These are phyloP conservation scores for Podospora didyma DNA, from an alignment of 495 filamentous ascomycete genomes.

Conservation along the genomic window DNA sequence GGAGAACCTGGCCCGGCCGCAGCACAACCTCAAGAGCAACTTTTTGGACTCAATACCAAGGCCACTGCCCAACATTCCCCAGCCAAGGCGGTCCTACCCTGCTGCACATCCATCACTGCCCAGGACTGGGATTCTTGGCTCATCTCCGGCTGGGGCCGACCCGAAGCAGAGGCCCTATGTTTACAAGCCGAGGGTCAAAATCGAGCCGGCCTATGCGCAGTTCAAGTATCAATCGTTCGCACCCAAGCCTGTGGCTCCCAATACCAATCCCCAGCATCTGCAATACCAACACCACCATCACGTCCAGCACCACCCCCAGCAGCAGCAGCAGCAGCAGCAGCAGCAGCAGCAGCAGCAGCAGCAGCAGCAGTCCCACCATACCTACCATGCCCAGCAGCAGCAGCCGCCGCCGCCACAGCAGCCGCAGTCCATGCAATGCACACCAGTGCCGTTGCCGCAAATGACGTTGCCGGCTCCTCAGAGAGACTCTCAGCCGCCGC, in stretches of 20 bases:
- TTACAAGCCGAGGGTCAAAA: slow-evolving; percentile 48
- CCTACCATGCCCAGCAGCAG: slow-evolving; percentile 3
- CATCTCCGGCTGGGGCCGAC: slow-evolving; percentile 14
- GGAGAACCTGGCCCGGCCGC: slow-evolving; percentile 60
- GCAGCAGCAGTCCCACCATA: slow-evolving; percentile 6
- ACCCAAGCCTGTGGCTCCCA: slow-evolving; percentile 17
- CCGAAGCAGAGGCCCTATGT: slow-evolving; percentile 43
- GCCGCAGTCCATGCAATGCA: too few species aligned
- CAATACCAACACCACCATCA: slow-evolving; percentile 13
- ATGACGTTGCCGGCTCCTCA: not conserved
- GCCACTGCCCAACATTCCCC: slow-evolving; percentile 31
- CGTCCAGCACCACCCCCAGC: slow-evolving; percentile 10
- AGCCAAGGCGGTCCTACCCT: slow-evolving; percentile 12
- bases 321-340: slow-evolving; percentile 9
- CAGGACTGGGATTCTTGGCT: not conserved
- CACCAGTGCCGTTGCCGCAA: slow-evolving; percentile 8
- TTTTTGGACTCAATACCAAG: slow-evolving; percentile 61
- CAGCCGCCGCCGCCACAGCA: slow-evolving; percentile 7
- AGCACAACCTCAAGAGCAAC: slow-evolving; percentile 54
- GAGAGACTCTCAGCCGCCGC: not conserved
- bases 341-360: slow-evolving; percentile 3
- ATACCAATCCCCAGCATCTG: slow-evolving; percentile 4
- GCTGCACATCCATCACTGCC: slow-evolving; percentile 10
- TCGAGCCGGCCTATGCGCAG: slow-evolving; percentile 29
- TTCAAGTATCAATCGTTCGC: slow-evolving; percentile 39